Conservation (phyloP, 2,329 filamentous ascomycete species). For the Lachnum nothofagi region DNA sequence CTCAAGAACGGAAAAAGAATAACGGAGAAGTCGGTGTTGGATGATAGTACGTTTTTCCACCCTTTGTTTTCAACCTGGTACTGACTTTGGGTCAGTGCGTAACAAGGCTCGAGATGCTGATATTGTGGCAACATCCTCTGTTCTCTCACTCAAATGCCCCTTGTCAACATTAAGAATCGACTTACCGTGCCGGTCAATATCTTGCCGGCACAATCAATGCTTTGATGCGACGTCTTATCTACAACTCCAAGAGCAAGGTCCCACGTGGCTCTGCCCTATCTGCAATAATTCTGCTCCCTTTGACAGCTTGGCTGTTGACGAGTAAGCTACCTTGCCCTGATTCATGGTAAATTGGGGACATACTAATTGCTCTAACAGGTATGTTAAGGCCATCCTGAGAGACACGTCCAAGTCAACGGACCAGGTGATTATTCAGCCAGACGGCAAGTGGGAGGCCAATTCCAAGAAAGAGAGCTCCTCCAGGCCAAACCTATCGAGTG, state of each 20-base stretch:
- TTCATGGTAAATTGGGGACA: conserved; percentile 11
- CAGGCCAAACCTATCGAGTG: conserved; percentile 25
- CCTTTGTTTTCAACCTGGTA: neutral
- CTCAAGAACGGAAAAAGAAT: conserved; percentile 68
- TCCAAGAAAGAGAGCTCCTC: conserved; percentile 20
- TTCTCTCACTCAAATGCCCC: conserved; percentile 89
- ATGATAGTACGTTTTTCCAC: conserved; percentile 61
- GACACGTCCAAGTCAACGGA: conserved; percentile 67
- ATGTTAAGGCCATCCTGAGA: conserved; percentile 79
- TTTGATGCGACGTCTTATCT: conserved; percentile 92
- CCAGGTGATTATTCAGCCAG: conserved; percentile 83
- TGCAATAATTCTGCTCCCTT: conserved; percentile 81
- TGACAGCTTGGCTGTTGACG: conserved; percentile 78
- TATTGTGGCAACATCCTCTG: conserved; percentile 79
- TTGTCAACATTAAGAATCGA: conserved; percentile 78
- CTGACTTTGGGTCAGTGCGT: conserved; percentile 55
- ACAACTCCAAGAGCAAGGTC: conserved; percentile 90
- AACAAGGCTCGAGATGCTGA: conserved; percentile 80
- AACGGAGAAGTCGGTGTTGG: conserved; percentile 72
- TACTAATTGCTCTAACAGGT: conserved; percentile 45
- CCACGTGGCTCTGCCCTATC: conserved; percentile 93
- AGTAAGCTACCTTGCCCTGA: conserved; percentile 48
- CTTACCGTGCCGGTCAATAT: conserved; percentile 70
- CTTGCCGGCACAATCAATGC: conserved; percentile 87
- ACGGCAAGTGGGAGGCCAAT: conserved; percentile 65